phyloP scores from a whole-genome alignment of 108 stramenopile genomes.

The Cyclotella kingstonii region DNA sequence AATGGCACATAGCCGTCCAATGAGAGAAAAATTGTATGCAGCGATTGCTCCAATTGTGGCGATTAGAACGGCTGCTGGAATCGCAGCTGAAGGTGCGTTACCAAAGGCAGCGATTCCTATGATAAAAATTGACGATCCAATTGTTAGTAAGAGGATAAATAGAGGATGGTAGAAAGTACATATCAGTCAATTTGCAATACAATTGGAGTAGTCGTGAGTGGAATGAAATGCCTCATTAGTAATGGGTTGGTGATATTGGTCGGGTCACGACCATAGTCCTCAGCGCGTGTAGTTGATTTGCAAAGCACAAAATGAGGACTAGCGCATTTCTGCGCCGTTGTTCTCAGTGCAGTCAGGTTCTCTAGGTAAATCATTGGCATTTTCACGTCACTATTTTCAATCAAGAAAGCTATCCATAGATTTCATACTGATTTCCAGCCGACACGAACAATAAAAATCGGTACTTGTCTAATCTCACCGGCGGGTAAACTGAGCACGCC shows the following conservation, averaged over 20 bases:
- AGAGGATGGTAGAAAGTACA: not conserved
- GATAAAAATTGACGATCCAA: not conserved
- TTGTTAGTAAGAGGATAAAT: not conserved
- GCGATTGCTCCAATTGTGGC: slow-evolving; percentile 58
- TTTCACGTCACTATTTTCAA: slow-evolving; percentile 1
- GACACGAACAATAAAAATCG: not conserved
- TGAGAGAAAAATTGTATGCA: slow-evolving; percentile 75
- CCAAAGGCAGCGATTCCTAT: slow-evolving; percentile 92
- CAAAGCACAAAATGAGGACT: slow-evolving; percentile 35
- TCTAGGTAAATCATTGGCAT: slow-evolving; percentile 39
- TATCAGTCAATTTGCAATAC: slow-evolving; percentile 2
- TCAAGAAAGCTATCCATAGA: not conserved
- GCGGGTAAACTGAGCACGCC: slow-evolving; percentile 90
- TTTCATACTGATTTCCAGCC: not conserved
- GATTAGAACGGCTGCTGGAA: slow-evolving; percentile 81
- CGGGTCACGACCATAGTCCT: slow-evolving; percentile 34
- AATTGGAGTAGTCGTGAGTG: not conserved
- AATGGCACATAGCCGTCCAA: slow-evolving; percentile 73
- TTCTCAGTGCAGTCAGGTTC: slow-evolving; percentile 27
- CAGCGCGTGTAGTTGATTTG: slow-evolving; percentile 40
- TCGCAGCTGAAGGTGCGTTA: slow-evolving; percentile 77
- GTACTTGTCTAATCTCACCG: slow-evolving; percentile 29
- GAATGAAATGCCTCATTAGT: slow-evolving; percentile 12
- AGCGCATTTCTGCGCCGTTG: slow-evolving; percentile 36
- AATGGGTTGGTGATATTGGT: slow-evolving; percentile 35